Base-by-base conservation (phyloP, 257 asterid genomes). In the Gentiana dahurica region DNA sequence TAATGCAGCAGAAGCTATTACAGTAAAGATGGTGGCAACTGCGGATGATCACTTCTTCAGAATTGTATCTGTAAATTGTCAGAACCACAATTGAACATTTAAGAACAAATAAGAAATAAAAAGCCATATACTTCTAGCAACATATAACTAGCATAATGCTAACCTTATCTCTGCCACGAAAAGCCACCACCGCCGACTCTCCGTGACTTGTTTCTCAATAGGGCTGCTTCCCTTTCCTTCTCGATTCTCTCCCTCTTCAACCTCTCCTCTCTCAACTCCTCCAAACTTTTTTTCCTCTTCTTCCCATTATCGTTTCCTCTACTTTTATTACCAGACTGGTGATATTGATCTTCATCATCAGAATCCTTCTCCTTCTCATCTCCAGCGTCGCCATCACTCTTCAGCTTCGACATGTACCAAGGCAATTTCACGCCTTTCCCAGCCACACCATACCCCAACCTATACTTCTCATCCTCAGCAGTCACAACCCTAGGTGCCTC, bases 21-120 rank as follows among this genome's bases (percentile, higher is more conserved):
- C 97, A 5, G 99, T 92, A 79, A 92, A 92, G 72, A 92, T 92
- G 35, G 99, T 92, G 56, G 99, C 99, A 9, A 92, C 97, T 15
- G 99, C 88, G 11, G 97, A 91, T 34, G 96, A 91, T 68, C 87
- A 91, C 75, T 91, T 91, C 87, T 87, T 87, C 93, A 91, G 72
- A 73, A 85, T 91, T 34, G 94, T 79, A 83, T 84, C 95, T 87
- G 79, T 62, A 34, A 47, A 24, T 24, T 24, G 24, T 24, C 24
- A 24, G 24, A 24, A 24, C 0, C 24, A 24, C 24, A 24, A 24
- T 24, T 24, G 24, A 24, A 24, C 24, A 24, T 24, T 24, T 24
- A 24, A 24, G 24, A 24, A 24, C 24, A 24, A 15, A 24, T 24
- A 24, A 24, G 24, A 24, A 24, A 24, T 24, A 24, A 24, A 24